Evolutionary conservation across 164 flowering plant species (phyloP).

Genomic region (Nelumbo lutea): DNA sequence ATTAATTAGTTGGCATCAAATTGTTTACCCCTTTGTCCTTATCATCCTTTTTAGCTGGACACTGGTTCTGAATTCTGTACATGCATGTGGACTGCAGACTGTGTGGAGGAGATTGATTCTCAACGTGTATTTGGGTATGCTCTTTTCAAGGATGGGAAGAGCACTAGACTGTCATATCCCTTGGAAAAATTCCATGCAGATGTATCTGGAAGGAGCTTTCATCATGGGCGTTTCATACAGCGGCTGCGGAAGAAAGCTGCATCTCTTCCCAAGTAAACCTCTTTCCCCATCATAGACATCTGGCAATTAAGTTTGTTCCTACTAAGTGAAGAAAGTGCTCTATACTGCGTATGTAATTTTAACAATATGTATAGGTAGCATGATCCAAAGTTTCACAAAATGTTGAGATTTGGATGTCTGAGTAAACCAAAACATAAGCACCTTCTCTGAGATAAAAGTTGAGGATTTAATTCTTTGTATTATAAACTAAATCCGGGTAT

Average conservation of each 20-base stretch:
- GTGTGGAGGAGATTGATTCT: slow-evolving; percentile 87
- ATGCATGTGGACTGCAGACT: slow-evolving; percentile 46
- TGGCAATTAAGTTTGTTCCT: background rate
- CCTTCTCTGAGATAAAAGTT: too few relatives aligned
- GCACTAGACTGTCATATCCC: slow-evolving; percentile 70
- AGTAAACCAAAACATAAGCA: too few relatives aligned
- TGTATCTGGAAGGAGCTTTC: slow-evolving; percentile 94
- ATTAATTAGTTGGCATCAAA: background rate
- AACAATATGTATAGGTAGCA: too few relatives aligned
- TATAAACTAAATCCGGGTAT: too few relatives aligned
- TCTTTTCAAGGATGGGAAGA: slow-evolving; percentile 80
- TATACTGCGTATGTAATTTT: background rate
- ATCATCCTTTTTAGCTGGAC: background rate
- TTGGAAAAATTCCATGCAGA: slow-evolving; percentile 80
- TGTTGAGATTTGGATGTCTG: too few relatives aligned
- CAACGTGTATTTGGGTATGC: slow-evolving; percentile 91
- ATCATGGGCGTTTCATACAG: slow-evolving; percentile 92
- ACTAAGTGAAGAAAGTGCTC: background rate
- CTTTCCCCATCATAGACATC: slow-evolving; percentile 1
- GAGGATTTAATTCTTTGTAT: too few relatives aligned
- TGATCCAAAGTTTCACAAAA: too few relatives aligned
- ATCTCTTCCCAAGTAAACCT: slow-evolving; percentile 64
- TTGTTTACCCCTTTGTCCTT: background rate
- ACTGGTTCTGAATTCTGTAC: background rate
- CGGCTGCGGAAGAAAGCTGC: slow-evolving; percentile 85